These are phyloP conservation scores for Neocucurbitaria cava DNA, from an alignment of 2,329 filamentous ascomycete genomes.

Conservation along the genomic window DNA sequence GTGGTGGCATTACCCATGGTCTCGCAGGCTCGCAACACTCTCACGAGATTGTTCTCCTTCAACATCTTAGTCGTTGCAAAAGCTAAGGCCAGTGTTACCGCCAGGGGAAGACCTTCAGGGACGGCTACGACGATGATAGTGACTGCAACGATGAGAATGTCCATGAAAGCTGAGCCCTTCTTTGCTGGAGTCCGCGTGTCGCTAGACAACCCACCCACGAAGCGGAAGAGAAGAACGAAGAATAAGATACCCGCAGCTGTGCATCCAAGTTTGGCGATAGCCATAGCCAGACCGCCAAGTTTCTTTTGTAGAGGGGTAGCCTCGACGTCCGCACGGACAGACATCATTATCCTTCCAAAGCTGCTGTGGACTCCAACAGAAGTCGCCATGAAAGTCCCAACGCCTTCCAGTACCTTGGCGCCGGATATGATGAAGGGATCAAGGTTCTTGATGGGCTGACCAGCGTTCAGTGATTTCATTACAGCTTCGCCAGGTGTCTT, in stretches of 20 bases:
- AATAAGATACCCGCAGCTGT: constrained; percentile 48
- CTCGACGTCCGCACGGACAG: constrained; percentile 60
- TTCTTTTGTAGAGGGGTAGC: constrained; percentile 63
- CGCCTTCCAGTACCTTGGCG: constrained; percentile 61
- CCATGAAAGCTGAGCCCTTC: constrained; percentile 49
- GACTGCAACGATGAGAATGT: constrained; percentile 52
- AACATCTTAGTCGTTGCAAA: constrained; percentile 47
- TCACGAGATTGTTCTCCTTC: constrained; percentile 46
- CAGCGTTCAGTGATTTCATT: constrained; percentile 62
- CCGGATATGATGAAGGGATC: constrained; percentile 71
- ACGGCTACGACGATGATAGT: constrained; percentile 53
- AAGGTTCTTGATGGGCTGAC: constrained; percentile 58
- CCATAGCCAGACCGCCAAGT: constrained; percentile 58
- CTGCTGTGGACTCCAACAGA: constrained; percentile 63
- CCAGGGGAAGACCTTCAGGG: constrained; percentile 49
- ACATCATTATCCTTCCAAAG: constrained; percentile 64
- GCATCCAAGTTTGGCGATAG: constrained; percentile 60
- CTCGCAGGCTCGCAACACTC: constrained; percentile 43
- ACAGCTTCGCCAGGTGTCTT: constrained; percentile 69
- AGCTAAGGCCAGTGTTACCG: constrained; percentile 45
- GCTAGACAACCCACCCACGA: constrained; percentile 40
- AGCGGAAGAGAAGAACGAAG: constrained; percentile 49
- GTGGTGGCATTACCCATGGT: constrained; percentile 47
- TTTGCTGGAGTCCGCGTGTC: constrained; percentile 30
- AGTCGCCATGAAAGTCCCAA: constrained; percentile 61